phyloP scores from a whole-genome alignment of 129 eudicot species.

The Smallanthus sonchifolius region DNA sequence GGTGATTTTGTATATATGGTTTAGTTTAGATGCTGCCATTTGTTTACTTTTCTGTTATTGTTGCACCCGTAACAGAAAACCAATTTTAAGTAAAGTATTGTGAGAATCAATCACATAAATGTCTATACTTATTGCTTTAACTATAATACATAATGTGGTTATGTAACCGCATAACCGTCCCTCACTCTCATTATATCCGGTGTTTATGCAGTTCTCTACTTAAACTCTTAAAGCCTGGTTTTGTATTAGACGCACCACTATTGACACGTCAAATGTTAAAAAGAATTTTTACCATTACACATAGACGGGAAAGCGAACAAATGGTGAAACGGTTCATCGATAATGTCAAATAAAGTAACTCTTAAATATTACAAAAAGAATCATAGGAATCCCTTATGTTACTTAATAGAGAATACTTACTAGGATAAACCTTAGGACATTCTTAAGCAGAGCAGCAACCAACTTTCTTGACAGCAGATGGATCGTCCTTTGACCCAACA shows the following conservation, averaged over 20 bases:
- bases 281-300: background rate
- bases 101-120: background rate
- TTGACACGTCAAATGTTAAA: background rate
- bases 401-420: background rate
- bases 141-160: background rate
- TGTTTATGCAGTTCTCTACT: background rate
- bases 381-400: conserved; percentile 1
- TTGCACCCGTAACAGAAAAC: background rate
- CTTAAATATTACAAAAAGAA: conserved; percentile 5
- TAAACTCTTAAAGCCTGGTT: background rate
- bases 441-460: conserved; percentile 8
- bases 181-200: background rate
- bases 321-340: background rate
- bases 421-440: background rate
- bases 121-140: background rate
- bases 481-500: conserved; percentile 7
- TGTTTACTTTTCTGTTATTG: background rate
- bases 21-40: conserved; percentile 8
- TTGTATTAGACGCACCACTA: background rate
- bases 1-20: conserved; percentile 19
- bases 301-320: background rate
- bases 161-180: background rate
- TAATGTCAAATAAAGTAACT: background rate
- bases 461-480: background rate
- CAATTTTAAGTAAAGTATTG: background rate